Evolutionary conservation across 75 land plant genomes (phyloP), one percentile per base, ranked within the genome.

Genomic region (Azolla pinnata): DNA sequence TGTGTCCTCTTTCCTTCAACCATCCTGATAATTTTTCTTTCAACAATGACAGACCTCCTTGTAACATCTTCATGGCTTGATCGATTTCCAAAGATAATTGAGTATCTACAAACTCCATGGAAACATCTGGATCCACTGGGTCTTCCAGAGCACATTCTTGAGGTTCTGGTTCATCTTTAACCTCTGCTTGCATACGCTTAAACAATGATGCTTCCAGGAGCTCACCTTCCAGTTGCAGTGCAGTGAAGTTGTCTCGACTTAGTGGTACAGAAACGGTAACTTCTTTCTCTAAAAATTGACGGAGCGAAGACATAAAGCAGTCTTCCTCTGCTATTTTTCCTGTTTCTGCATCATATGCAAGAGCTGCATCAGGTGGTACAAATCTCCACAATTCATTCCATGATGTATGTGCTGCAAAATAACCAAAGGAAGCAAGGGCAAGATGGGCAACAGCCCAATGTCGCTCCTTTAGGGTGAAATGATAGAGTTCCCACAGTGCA

Each of bases 311-410:
- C 87, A 86, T 89, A 57, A 89, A 89, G 42, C 61, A 62, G 7
- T 86, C 88, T 20, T 68, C 77, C 29, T 70, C 68, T 19, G 67
- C 44, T 26, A 72, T 38, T 4, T 33, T 68, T n/a, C 96, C 87
- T 0, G 64, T 72, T 5, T 69, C 64, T 28, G 58, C n/a, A 60
- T 88, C 96, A 62, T 70, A 83, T n/a, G 99, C 79, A 53, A 95
- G 81, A 52, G 97, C 83, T 25, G 99, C 87, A 81, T 86, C 77
- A 26, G 64, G 56, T 0, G 97, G 96, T 46, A 95, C 76, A 81
- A 95, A 95, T 46, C 85, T 79, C 99, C 99, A 95, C 14, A 95
- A 78, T 49, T 90, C 75, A 33, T 78, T 69, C 33, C 85, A 95
- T 47, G 76, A 33, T 45, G 97, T 83, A 27, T 78, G 81, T 4